Evolutionary conservation across 23 red algal species (phyloP).

Genomic region (Chondrus crispus): DNA sequence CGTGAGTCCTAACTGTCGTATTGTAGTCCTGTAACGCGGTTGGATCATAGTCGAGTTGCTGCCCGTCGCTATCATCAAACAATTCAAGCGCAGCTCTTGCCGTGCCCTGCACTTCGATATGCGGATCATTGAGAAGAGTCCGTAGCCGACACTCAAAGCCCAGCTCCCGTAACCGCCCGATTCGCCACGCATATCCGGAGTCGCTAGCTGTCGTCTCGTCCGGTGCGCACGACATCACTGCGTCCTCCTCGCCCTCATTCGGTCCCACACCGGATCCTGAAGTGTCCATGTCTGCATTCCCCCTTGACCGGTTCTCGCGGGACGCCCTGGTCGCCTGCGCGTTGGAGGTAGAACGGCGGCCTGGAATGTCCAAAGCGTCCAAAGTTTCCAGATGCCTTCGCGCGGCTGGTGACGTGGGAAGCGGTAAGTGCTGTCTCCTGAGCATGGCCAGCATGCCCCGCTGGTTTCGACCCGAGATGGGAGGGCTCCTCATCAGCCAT

Average conservation of each 20-base stretch:
- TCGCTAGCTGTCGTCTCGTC: too few relatives aligned
- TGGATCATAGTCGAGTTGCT: constrained; percentile 47
- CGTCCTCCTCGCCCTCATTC: too few relatives aligned
- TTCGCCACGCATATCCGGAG: constrained; percentile 54
- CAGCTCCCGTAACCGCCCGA: constrained; percentile 44
- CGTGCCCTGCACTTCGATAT: constrained; percentile 58
- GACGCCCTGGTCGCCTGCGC: too few relatives aligned
- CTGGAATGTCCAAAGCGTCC: too few relatives aligned
- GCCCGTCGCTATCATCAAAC: constrained; percentile 46
- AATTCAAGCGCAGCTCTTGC: constrained; percentile 49
- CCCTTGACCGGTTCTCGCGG: too few relatives aligned
- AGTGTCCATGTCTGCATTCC: too few relatives aligned
- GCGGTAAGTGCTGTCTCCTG: constrained; percentile 31
- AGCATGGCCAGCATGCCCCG: too few relatives aligned
- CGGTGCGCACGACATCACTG: too few relatives aligned
- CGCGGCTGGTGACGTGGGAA: constrained; percentile 21
- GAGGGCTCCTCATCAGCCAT: too few relatives aligned
- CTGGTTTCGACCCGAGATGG: neutral
- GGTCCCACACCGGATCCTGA: too few relatives aligned
- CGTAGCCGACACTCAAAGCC: constrained; percentile 60
- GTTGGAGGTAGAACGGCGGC: too few relatives aligned
- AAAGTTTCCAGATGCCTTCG: constrained; percentile 27
- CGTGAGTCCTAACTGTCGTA: neutral
- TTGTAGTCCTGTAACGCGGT: constrained; percentile 33
- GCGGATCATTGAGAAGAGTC: constrained; percentile 47